Conservation (phyloP, 495 filamentous ascomycete species). For the Echria macrotheca region DNA sequence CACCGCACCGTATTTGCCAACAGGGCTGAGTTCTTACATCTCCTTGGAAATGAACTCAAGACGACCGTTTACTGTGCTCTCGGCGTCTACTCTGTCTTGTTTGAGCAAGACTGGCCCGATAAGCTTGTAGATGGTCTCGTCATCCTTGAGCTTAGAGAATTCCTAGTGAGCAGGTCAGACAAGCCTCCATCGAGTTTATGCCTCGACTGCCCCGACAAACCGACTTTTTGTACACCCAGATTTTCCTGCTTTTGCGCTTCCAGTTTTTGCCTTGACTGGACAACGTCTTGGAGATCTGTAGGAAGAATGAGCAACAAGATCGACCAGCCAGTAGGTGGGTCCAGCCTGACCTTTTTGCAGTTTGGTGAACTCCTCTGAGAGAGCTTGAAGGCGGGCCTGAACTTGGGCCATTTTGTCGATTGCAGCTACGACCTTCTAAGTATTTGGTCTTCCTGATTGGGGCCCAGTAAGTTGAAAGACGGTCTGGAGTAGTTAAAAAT, state of each 20-base stretch:
- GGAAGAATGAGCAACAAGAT: slow-evolving; percentile 5
- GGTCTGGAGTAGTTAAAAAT: no score
- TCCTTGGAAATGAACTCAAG: slow-evolving; percentile 91
- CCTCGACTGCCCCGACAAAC: neutral
- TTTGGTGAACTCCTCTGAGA: slow-evolving; percentile 82
- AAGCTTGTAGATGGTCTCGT: slow-evolving; percentile 89
- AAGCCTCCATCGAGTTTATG: no score
- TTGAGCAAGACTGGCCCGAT: slow-evolving; percentile 90
- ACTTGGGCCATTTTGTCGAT: slow-evolving; percentile 40
- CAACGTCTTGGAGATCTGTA: slow-evolving; percentile 67
- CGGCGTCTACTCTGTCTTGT: slow-evolving; percentile 83
- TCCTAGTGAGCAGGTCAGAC: slow-evolving; percentile 48
- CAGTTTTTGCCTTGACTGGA: slow-evolving; percentile 83
- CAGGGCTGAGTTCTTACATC: slow-evolving; percentile 63
- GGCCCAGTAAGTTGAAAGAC: neutral
- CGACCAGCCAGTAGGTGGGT: neutral
- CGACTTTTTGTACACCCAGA: slow-evolving; percentile 73
- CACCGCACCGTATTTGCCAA: no score
- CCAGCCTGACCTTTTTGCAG: slow-evolving; percentile 65
- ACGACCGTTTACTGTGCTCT: slow-evolving; percentile 81
- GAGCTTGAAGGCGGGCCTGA: slow-evolving; percentile 61
- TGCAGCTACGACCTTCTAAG: no score
- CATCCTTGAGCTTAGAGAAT: slow-evolving; percentile 70
- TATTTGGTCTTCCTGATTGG: neutral
- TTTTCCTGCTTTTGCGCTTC: slow-evolving; percentile 95